Conservation (phyloP, 2,329 filamentous ascomycete species). For the Colletotrichum euphorbiae region DNA sequence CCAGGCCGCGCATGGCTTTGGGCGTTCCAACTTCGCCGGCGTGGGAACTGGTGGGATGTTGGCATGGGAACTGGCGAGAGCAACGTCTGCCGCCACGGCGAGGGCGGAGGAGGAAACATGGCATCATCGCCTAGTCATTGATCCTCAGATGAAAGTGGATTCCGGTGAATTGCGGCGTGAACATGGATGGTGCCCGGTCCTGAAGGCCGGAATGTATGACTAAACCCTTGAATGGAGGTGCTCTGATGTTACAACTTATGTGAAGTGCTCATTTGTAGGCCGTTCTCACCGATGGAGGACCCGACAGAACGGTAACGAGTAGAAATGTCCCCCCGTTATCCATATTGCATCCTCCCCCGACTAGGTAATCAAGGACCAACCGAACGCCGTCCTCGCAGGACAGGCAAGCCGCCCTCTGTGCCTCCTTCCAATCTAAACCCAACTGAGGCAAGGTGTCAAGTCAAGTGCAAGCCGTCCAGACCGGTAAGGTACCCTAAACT, state of each 20-base stretch:
- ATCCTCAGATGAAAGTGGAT: constrained; percentile 22
- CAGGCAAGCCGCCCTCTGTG: neutral
- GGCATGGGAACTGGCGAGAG: neutral
- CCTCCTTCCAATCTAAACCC: constrained; percentile 27
- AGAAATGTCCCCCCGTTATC: constrained; percentile 42
- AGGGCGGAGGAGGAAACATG: neutral
- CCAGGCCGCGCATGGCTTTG: neutral
- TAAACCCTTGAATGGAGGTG: neutral
- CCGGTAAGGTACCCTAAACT: neutral
- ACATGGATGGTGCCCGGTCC: constrained; percentile 5
- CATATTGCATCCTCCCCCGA: constrained; percentile 5
- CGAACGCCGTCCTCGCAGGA: constrained; percentile 1
- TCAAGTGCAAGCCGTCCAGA: constrained; percentile 7
- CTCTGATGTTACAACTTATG: constrained; percentile 37
- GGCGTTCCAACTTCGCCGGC: constrained; percentile 23
- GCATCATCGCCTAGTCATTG: neutral
- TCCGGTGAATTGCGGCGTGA: constrained; percentile 7
- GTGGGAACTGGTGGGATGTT: constrained; percentile 14
- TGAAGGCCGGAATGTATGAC: neutral
- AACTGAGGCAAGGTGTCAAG: constrained; percentile 5
- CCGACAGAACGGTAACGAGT: constrained; percentile 36
- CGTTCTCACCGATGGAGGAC: constrained; percentile 43
- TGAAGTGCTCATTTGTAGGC: constrained; percentile 38
- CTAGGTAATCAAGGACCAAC: constrained; percentile 3
- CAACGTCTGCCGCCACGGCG: neutral